phyloP scores from a whole-genome alignment of 371 early-diverging fungal species.

The Chytridiales sp. region DNA sequence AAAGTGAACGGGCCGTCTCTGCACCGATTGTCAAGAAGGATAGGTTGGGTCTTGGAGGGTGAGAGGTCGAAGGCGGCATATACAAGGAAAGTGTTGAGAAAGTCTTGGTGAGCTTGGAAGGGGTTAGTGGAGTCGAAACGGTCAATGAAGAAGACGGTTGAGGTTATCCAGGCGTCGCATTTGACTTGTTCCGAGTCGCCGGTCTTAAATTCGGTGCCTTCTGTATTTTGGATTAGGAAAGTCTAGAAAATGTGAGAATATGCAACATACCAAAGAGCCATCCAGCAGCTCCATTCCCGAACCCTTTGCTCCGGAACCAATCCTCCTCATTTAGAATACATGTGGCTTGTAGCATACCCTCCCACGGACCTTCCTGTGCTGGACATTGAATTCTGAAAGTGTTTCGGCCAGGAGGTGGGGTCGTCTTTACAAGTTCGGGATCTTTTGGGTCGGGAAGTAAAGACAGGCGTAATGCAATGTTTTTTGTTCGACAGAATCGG shows the following conservation, averaged over 20 bases:
- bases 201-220: neutral
- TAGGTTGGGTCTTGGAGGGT: constrained; percentile 1
- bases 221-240: no score
- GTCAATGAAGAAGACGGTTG: constrained; percentile 19
- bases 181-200: neutral
- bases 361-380: no score
- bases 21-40: constrained; percentile 18
- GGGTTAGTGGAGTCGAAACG: constrained; percentile 32
- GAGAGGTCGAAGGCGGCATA: constrained; percentile 18
- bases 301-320: constrained; percentile 17
- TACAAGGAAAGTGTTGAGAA: constrained; percentile 21
- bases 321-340: constrained; percentile 17
- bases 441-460: neutral
- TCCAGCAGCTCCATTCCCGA: constrained; percentile 23
- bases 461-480: constrained; percentile 15
- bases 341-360: constrained; percentile 1
- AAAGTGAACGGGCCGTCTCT: constrained; percentile 20
- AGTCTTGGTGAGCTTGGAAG: constrained; percentile 27
- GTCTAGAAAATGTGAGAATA: no score
- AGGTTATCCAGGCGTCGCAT: constrained; percentile 11
- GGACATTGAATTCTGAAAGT: no score
- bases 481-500: constrained; percentile 20
- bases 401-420: no score
- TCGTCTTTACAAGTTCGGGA: neutral
- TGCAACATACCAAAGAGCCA: constrained; percentile 25